phyloP scores from a whole-genome alignment of 2,329 filamentous ascomycete genomes.

The Phyllosticta citrichinensis region DNA sequence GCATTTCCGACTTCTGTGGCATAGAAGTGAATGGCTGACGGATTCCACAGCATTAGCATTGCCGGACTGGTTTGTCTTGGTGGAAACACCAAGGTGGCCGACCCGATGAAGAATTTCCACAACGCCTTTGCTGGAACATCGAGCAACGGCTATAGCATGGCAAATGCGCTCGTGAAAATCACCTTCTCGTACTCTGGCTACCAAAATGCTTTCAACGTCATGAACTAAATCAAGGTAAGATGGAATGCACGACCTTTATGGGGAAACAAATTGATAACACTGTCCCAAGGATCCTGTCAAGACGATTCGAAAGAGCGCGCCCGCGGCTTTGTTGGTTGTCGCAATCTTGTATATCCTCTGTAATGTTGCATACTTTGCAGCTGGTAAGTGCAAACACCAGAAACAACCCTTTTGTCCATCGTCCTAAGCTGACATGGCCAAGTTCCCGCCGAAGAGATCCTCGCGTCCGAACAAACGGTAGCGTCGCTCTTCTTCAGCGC shows the following conservation, averaged over 20 bases:
- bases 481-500: constrained; percentile 58
- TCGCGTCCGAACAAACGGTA: constrained; percentile 55
- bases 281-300: constrained; percentile 42
- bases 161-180: constrained; percentile 22
- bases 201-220: constrained; percentile 25
- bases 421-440: constrained; percentile 12
- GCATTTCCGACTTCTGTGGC: background rate
- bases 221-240: constrained; percentile 22
- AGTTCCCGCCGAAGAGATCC: constrained; percentile 57
- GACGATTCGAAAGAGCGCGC: constrained; percentile 53
- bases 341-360: constrained; percentile 55
- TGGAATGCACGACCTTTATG: background rate
- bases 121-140: constrained; percentile 20
- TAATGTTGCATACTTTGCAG: constrained; percentile 54
- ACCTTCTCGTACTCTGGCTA: constrained; percentile 24
- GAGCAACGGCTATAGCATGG: constrained; percentile 20
- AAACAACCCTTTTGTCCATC: constrained; percentile 20
- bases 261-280: constrained; percentile 10
- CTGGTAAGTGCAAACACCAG: constrained; percentile 27
- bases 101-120: constrained; percentile 19
- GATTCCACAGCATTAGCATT: constrained; percentile 16
- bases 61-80: constrained; percentile 23
- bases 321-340: constrained; percentile 50
- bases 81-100: constrained; percentile 18
- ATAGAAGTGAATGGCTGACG: background rate